Evolutionary conservation across 2,329 filamentous ascomycete species (phyloP).

Genomic region (Curvularia eragrostidis): DNA sequence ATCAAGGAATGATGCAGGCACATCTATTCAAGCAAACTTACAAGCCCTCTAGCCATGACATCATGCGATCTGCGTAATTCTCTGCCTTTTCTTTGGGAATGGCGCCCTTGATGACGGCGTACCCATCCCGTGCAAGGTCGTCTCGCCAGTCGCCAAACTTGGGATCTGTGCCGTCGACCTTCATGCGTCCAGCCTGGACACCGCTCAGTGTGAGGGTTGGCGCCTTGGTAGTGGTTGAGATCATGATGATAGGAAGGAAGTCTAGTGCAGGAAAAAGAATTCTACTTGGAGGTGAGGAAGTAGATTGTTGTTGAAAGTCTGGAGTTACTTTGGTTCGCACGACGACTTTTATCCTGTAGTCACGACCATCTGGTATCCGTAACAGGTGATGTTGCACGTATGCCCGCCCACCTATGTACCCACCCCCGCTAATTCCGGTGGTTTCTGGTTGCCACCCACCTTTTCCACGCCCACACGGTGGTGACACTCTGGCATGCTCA

Average conservation of each 20-base stretch:
- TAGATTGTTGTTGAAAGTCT: background rate
- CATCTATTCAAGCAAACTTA: constrained; percentile 13
- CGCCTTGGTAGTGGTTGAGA: constrained; percentile 22
- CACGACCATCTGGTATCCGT: too few relatives aligned
- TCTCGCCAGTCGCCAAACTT: constrained; percentile 46
- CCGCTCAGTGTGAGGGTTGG: constrained; percentile 17
- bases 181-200: constrained; percentile 16
- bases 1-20: background rate
- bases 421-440: background rate
- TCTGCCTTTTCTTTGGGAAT: constrained; percentile 53
- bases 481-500: too few relatives aligned
- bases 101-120: constrained; percentile 56
- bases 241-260: constrained; percentile 23
- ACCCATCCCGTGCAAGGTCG: constrained; percentile 24
- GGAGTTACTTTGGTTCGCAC: background rate
- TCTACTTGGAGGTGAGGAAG: background rate
- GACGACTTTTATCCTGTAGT: background rate
- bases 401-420: background rate
- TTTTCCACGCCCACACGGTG: too few relatives aligned
- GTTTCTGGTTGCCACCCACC: background rate
- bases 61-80: constrained; percentile 42
- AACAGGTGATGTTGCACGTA: background rate
- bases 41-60: constrained; percentile 45
- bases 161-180: constrained; percentile 28
- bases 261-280: background rate